Evolutionary conservation across 345 rosid genomes (phyloP).

Genomic region (Citropsis articulata): DNA sequence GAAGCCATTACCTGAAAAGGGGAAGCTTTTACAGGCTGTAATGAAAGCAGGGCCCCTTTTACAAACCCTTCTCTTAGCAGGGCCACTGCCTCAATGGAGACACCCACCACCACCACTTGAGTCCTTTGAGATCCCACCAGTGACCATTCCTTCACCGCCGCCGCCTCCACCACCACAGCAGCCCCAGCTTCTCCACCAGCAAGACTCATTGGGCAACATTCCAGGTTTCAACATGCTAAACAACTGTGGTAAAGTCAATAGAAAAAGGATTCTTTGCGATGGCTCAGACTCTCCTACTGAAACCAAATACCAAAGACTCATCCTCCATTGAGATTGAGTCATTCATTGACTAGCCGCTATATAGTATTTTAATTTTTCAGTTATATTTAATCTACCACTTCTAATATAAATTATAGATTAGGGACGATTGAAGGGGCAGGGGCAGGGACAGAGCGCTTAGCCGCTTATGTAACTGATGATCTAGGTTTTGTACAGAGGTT

Average conservation of each 20-base stretch:
- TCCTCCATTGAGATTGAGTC: conserved; percentile 65
- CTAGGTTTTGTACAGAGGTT: conserved; percentile 42
- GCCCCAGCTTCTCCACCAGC: conserved; percentile 36
- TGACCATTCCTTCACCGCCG: conserved; percentile 64
- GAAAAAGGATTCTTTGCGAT: conserved; percentile 62
- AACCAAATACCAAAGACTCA: conserved; percentile 62
- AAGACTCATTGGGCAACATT: conserved; percentile 36
- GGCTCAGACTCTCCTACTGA: conserved; percentile 52
- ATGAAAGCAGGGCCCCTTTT: conserved; percentile 96
- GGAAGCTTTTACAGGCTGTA: conserved; percentile 93
- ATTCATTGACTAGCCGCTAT: conserved; percentile 1
- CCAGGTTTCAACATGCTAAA: conserved; percentile 27
- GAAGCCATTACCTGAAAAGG: conserved; percentile 90
- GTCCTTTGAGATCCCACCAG: conserved; percentile 92
- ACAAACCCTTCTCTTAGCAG: conserved; percentile 89
- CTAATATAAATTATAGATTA: conserved; percentile 28
- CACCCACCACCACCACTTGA: conserved; percentile 96
- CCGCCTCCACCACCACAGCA: conserved; percentile 37
- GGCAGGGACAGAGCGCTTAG: conserved; percentile 10
- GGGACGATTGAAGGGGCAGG: conserved; percentile 27
- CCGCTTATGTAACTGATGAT: conserved; percentile 19
- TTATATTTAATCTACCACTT: conserved; percentile 17
- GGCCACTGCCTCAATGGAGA: conserved; percentile 95
- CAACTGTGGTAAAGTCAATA: conserved; percentile 47
- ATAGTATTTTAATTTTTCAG: conserved; percentile 13